Evolutionary conservation across 352 stramenopile genomes (phyloP).

Genomic region (Phytophthora cryptogea): DNA sequence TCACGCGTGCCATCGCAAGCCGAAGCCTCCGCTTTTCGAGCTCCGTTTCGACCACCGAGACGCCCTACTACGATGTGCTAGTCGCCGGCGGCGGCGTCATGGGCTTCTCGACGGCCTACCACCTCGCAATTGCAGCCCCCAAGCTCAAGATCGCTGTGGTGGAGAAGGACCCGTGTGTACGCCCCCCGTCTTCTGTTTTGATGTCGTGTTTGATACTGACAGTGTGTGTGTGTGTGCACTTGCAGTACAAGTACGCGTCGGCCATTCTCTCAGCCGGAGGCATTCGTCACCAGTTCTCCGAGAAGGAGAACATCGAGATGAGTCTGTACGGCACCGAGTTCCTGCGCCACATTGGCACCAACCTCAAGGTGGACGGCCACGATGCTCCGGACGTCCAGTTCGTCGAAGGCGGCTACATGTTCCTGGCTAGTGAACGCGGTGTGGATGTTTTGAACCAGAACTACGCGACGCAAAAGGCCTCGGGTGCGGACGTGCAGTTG

Average conservation of each 20-base stretch:
- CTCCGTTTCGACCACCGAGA: slow-evolving; percentile 24
- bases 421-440: slow-evolving; percentile 76
- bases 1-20: slow-evolving; percentile 18
- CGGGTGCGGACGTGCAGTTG: slow-evolving; percentile 57
- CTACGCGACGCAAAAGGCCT: slow-evolving; percentile 45
- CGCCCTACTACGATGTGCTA: slow-evolving; percentile 75
- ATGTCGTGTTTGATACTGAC: slow-evolving; percentile 9
- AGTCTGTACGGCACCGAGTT: slow-evolving; percentile 85
- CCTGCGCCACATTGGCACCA: slow-evolving; percentile 49
- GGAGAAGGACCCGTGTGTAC: slow-evolving; percentile 71
- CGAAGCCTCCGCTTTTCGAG: slow-evolving; percentile 32
- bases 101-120: slow-evolving; percentile 87
- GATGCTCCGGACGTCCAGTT: slow-evolving; percentile 80
- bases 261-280: slow-evolving; percentile 76
- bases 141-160: slow-evolving; percentile 77
- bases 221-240: not conserved
- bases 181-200: slow-evolving; percentile 7
- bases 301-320: slow-evolving; percentile 76
- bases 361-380: slow-evolving; percentile 53
- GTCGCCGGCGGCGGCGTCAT: slow-evolving; percentile 83
- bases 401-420: slow-evolving; percentile 82
- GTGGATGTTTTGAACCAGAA: slow-evolving; percentile 58
- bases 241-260: slow-evolving; percentile 85
- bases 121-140: slow-evolving; percentile 68
- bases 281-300: slow-evolving; percentile 86